These are phyloP conservation scores for Gnomoniopsis sp. DNA, from an alignment of 2,329 filamentous ascomycete genomes.

Conservation along the genomic window DNA sequence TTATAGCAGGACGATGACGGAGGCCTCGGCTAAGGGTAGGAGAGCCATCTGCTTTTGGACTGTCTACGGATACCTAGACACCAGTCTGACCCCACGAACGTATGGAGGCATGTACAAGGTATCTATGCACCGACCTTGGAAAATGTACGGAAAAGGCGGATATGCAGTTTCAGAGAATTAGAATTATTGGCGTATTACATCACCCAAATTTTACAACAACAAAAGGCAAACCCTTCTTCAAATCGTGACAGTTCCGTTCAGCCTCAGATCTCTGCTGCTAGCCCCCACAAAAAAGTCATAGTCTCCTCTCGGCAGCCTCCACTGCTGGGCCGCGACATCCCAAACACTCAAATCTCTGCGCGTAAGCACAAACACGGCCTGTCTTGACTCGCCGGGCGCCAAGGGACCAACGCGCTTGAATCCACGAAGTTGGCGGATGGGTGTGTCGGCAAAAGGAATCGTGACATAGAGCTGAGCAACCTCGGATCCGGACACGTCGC, in stretches of 20 bases:
- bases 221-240: not conserved
- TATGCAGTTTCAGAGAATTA: no score
- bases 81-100: no score
- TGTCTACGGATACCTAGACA: no score
- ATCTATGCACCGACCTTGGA: no score
- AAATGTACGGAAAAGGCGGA: no score
- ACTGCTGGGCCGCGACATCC: slow-evolving; percentile 60
- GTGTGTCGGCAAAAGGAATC: slow-evolving; percentile 40
- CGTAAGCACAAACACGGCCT: slow-evolving; percentile 50
- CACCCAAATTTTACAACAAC: no score
- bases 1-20: not conserved
- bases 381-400: slow-evolving; percentile 38
- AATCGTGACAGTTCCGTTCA: slow-evolving; percentile 33
- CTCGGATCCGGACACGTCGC: slow-evolving; percentile 39
- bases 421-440: slow-evolving; percentile 58
- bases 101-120: no score
- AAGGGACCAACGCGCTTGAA: slow-evolving; percentile 56
- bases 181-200: no score
- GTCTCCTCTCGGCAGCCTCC: slow-evolving; percentile 47
- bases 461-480: slow-evolving; percentile 46
- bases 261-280: slow-evolving; percentile 43
- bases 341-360: slow-evolving; percentile 65
- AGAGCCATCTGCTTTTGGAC: no score
- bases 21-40: not conserved
- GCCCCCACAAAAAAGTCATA: slow-evolving; percentile 44